These are phyloP conservation scores for Coniferiporia sulphurascens DNA, from an alignment of 1,284 basidiomycete genomes.

Conservation along the genomic window DNA sequence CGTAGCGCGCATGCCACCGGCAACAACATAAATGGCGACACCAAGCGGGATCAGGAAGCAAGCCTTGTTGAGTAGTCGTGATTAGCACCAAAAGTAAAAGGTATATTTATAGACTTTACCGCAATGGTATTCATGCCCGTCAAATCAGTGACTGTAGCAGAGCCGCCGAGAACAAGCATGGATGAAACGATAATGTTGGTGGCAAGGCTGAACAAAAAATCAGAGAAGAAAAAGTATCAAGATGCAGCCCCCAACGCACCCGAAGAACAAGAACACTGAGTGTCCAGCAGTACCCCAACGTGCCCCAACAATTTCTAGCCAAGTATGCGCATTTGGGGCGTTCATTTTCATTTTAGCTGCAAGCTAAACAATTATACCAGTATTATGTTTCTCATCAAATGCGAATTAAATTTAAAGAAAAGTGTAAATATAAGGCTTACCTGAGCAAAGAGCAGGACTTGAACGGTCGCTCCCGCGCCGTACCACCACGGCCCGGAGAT, in stretches of 20 bases:
- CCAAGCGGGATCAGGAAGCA: constrained; percentile 61
- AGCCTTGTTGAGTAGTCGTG: constrained; percentile 30
- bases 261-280: constrained; percentile 64
- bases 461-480: constrained; percentile 41
- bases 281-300: constrained; percentile 57
- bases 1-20: constrained; percentile 43
- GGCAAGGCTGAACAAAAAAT: constrained; percentile 37
- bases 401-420: not conserved
- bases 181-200: constrained; percentile 62
- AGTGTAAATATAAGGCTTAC: constrained; percentile 42
- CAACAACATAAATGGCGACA: constrained; percentile 52
- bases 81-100: constrained; percentile 16
- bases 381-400: not conserved
- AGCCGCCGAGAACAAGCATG: constrained; percentile 57
- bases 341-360: constrained; percentile 57
- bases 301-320: constrained; percentile 58
- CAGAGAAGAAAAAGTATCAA: not conserved
- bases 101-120: constrained; percentile 29
- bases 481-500: constrained; percentile 72
- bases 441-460: constrained; percentile 47
- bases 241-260: constrained; percentile 25
- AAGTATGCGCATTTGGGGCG: constrained; percentile 55
- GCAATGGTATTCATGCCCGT: constrained; percentile 53
- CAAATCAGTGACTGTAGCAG: constrained; percentile 54
- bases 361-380: constrained; percentile 25